Evolutionary conservation across 768 basidiomycete species (phyloP).

Genomic region (Tremella yokohamensis): DNA sequence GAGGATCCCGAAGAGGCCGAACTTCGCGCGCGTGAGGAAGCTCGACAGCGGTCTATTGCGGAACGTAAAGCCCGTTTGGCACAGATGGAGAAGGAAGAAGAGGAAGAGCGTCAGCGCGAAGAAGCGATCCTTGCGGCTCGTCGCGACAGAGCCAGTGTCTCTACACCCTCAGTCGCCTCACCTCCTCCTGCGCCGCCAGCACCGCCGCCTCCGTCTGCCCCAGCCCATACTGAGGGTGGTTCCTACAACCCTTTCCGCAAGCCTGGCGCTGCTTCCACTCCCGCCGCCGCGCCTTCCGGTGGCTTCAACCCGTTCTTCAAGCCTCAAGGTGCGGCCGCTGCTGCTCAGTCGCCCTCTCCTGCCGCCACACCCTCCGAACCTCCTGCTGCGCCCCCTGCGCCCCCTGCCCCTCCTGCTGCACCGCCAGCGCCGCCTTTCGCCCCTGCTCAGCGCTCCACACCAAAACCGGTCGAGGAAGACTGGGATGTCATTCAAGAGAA

Average conservation of each 20-base stretch:
- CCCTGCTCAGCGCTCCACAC: conserved; percentile 52
- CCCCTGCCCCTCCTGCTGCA: conserved; percentile 35
- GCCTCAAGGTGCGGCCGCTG: conserved; percentile 45
- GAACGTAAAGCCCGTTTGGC: conserved; percentile 59
- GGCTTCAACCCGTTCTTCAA: conserved; percentile 75
- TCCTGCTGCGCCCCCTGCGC: conserved; percentile 25
- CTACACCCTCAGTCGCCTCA: conserved; percentile 4
- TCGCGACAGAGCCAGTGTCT: conserved; percentile 23
- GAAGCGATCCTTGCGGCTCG: conserved; percentile 49
- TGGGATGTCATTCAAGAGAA: conserved; percentile 82
- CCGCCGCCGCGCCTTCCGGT: conserved; percentile 52
- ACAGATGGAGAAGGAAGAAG: conserved; percentile 64
- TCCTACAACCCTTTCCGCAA: conserved; percentile 47
- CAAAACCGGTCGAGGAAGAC: conserved; percentile 60
- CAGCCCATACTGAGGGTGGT: conserved; percentile 35
- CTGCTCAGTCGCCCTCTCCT: conserved; percentile 25
- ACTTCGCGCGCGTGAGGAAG: conserved; percentile 66
- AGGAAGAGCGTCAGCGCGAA: conserved; percentile 62
- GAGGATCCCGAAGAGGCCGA: conserved; percentile 75
- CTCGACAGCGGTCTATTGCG: conserved; percentile 67
- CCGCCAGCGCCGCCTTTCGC: conserved; percentile 48
- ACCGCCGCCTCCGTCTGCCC: conserved; percentile 51
- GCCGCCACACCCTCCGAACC: conserved; percentile 32
- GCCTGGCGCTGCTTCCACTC: conserved; percentile 42
- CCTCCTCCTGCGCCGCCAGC: conserved; percentile 24